Conservation (phyloP, 129 eudicot species). For the Escallonia herrerae region DNA sequence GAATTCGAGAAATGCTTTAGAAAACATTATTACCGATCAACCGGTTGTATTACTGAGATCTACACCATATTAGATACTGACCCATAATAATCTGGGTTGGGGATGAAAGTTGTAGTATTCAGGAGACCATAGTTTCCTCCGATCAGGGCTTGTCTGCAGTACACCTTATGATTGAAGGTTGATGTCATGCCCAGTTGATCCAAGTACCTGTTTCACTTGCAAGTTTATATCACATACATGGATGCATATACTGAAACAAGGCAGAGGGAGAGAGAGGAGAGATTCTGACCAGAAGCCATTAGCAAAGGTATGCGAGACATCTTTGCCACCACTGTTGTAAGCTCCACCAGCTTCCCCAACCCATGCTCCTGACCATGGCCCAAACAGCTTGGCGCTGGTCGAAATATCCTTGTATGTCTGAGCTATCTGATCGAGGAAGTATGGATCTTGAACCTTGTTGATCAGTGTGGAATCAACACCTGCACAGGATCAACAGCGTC, state of each 20-base stretch:
- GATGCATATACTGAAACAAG: too few relatives aligned
- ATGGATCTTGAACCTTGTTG: slow-evolving; percentile 29
- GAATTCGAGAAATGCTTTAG: background rate
- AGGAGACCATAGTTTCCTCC: slow-evolving; percentile 11
- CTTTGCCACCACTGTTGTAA: too few relatives aligned
- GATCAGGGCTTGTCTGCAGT: slow-evolving; percentile 1
- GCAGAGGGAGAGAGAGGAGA: too few relatives aligned
- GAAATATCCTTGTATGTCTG: slow-evolving; percentile 7
- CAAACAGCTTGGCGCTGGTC: too few relatives aligned
- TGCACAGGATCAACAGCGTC: background rate
- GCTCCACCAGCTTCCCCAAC: too few relatives aligned
- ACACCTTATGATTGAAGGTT: slow-evolving; percentile 7
- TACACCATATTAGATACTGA: background rate
- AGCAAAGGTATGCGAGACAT: too few relatives aligned
- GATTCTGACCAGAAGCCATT: too few relatives aligned
- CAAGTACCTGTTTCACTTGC: background rate
- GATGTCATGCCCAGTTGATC: slow-evolving; percentile 3
- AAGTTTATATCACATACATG: background rate
- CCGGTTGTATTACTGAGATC: too few relatives aligned
- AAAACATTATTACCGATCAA: too few relatives aligned
- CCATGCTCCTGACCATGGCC: too few relatives aligned
- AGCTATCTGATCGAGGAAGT: slow-evolving; percentile 17
- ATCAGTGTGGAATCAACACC: slow-evolving; percentile 25
- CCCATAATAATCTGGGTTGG: slow-evolving; percentile 4
- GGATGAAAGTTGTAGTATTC: slow-evolving; percentile 3